phyloP scores from a whole-genome alignment of 441 rosid genomes.

The Pelargonium citronellum region DNA sequence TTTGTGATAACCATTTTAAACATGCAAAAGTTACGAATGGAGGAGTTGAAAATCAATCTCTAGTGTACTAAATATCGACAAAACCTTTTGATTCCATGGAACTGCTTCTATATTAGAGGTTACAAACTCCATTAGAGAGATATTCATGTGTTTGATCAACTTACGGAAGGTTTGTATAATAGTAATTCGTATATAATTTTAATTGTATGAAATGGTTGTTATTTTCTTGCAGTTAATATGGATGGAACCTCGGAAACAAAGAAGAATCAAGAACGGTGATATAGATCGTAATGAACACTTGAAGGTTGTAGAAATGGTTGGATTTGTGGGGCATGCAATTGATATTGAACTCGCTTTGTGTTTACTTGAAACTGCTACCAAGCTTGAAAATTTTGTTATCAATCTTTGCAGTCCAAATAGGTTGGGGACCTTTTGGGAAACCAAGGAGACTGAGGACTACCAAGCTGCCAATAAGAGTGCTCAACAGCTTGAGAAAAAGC shows the following conservation, averaged over 20 bases:
- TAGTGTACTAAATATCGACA: no score
- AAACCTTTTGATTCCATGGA: no score
- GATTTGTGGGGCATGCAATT: conserved; percentile 8
- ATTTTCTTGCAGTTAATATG: conserved; percentile 3
- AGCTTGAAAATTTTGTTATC: conserved; percentile 9
- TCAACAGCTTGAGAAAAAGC: neutral
- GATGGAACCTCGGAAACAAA: conserved; percentile 13
- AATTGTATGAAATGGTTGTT: neutral
- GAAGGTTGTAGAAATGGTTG: conserved; percentile 7
- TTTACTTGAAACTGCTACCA: conserved; percentile 9
- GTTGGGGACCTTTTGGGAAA: neutral
- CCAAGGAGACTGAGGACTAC: neutral
- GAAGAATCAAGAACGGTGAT: neutral
- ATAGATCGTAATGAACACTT: neutral
- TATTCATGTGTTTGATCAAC: neutral
- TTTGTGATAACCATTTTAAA: no score
- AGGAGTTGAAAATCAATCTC: no score
- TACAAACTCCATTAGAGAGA: no score
- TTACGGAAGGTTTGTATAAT: no score
- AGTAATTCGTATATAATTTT: neutral
- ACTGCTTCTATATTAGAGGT: no score
- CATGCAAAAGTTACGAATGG: no score
- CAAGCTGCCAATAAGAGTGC: neutral
- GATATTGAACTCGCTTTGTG: conserved; percentile 10
- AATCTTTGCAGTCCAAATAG: neutral